A percentile compares a stretch with the other conserved stretches of the same genome.
Evolutionary conservation across 2,329 filamentous ascomycete species (phyloP).

Genomic region (Penicillium sp.): DNA sequence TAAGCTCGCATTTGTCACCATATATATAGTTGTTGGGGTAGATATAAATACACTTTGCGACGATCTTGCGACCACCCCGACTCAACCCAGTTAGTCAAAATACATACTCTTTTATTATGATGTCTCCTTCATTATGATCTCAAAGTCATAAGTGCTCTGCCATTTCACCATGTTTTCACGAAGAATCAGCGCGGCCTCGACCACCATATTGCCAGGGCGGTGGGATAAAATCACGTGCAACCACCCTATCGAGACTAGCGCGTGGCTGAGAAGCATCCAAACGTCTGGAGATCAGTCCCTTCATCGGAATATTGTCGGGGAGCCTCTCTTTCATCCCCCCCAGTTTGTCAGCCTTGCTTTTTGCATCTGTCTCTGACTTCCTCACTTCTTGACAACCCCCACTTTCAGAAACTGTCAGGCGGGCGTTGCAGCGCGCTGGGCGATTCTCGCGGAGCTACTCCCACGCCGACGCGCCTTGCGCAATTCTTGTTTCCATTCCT

Average conservation of each 20-base stretch:
- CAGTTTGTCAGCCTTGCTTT: conserved; percentile 24
- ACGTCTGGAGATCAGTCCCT: conserved; percentile 26
- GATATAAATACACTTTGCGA: not conserved
- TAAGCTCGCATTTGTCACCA: not conserved
- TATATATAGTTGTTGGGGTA: not conserved
- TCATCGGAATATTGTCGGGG: conserved; percentile 28
- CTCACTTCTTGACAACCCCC: conserved; percentile 4
- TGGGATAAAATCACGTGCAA: conserved; percentile 21
- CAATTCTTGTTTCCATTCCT: conserved; percentile 4
- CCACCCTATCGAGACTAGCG: conserved; percentile 17
- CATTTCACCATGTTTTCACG: not conserved
- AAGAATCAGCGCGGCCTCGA: not conserved
- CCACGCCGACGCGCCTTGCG: conserved; percentile 24
- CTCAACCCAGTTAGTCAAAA: too few relatives aligned
- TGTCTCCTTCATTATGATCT: not conserved
- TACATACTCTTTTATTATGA: not conserved
- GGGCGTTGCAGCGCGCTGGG: conserved; percentile 23
- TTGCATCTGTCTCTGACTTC: conserved; percentile 12
- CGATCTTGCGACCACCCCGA: too few relatives aligned
- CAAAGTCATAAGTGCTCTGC: not conserved
- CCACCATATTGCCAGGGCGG: not conserved
- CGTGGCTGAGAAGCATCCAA: conserved; percentile 29
- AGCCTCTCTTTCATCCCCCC: conserved; percentile 24
- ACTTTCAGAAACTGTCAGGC: conserved; percentile 19
- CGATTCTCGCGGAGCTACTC: conserved; percentile 18